These are phyloP conservation scores for Eucalyptus microcorys DNA, from an alignment of 345 rosid genomes.

Conservation along the genomic window DNA sequence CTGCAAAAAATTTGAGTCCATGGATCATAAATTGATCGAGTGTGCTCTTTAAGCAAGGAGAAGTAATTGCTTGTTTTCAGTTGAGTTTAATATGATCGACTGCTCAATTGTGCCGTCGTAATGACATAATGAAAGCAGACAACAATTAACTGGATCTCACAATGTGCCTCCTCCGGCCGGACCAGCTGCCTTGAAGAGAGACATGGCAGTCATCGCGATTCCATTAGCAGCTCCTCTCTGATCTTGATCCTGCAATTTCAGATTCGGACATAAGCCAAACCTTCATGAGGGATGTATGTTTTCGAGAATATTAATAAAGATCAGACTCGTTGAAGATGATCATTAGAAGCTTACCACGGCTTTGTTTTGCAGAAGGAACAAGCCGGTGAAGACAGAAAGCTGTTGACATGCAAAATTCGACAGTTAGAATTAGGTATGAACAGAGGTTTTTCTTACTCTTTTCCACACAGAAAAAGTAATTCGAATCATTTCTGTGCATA, in stretches of 20 bases:
- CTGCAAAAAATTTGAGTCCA: conserved; percentile 1
- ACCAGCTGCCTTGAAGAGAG: conserved; percentile 39
- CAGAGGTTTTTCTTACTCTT: background rate
- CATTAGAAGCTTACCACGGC: conserved; percentile 22
- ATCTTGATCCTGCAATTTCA: conserved; percentile 25
- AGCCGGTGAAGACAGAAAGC: conserved; percentile 23
- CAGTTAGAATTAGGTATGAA: background rate
- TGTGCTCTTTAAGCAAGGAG: background rate
- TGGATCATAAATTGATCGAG: background rate
- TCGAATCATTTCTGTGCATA: background rate
- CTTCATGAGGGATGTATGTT: background rate
- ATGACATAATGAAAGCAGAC: background rate
- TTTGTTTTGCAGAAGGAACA: conserved; percentile 34
- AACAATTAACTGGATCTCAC: conserved; percentile 11
- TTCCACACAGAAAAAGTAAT: background rate
- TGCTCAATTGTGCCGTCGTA: background rate
- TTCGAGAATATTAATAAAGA: background rate
- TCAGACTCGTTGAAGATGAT: background rate
- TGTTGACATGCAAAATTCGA: background rate
- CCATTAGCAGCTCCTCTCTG: conserved; percentile 59
- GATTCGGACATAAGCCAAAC: background rate
- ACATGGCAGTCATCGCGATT: conserved; percentile 35
- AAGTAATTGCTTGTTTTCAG: background rate
- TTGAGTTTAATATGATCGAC: background rate
- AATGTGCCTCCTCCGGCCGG: conserved; percentile 41